Evolutionary conservation across 805 yeast genomes (phyloP).

Genomic region (Saccharomyces mikatae): DNA sequence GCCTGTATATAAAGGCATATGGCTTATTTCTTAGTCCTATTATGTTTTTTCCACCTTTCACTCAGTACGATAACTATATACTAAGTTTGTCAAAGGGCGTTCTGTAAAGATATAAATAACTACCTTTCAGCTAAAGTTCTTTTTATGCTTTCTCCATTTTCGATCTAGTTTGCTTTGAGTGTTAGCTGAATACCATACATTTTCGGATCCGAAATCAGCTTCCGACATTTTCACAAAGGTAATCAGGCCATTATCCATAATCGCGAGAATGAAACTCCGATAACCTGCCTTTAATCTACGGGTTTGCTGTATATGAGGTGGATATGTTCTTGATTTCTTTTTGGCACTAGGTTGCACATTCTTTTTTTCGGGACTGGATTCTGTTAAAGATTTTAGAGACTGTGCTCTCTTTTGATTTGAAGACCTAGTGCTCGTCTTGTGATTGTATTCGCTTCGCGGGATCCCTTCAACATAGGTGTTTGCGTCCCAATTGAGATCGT

Average conservation of each 20-base stretch:
- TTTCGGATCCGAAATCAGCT: slow-evolving; percentile 38
- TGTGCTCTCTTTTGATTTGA: slow-evolving; percentile 1
- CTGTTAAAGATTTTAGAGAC: not conserved
- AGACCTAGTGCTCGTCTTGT: slow-evolving; percentile 5
- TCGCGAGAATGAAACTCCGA: slow-evolving; percentile 49
- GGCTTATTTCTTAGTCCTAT: not conserved
- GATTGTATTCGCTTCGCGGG: slow-evolving; percentile 7
- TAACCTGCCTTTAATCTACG: slow-evolving; percentile 44
- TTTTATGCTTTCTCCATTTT: not conserved
- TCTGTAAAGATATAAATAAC: not conserved
- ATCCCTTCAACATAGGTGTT: slow-evolving; percentile 13
- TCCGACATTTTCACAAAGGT: slow-evolving; percentile 52
- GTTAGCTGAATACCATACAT: slow-evolving; percentile 27
- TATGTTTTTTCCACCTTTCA: not conserved
- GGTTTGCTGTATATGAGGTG: slow-evolving; percentile 28
- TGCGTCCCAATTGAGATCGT: slow-evolving; percentile 16
- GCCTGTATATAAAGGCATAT: not conserved
- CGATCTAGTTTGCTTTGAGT: not conserved
- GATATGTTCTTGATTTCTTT: slow-evolving; percentile 10
- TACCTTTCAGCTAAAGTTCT: not conserved
- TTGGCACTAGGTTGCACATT: slow-evolving; percentile 3
- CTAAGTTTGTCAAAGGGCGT: not conserved
- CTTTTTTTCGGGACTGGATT: not conserved
- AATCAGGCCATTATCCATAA: slow-evolving; percentile 67
- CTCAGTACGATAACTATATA: not conserved